Conservation (phyloP, 768 basidiomycete species). For the Suillus placidus region DNA sequence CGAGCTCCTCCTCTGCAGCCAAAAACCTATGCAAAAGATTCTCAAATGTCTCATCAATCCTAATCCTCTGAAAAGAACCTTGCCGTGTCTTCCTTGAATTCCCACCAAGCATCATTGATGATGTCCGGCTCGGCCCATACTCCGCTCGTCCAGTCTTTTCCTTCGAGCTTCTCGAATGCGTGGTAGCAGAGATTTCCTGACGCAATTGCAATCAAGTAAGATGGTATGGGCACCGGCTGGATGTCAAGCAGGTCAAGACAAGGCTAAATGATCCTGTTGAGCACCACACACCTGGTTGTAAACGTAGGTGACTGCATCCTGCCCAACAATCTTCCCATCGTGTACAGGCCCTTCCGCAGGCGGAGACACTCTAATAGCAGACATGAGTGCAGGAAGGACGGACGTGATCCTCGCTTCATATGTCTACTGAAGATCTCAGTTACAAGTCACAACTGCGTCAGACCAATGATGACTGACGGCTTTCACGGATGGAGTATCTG, state of each 20-base stretch:
- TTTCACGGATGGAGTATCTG: constrained; percentile 88
- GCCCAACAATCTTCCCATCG: constrained; percentile 72
- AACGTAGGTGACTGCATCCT: constrained; percentile 70
- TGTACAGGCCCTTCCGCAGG: constrained; percentile 70
- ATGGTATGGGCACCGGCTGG: constrained; percentile 83
- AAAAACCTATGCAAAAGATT: constrained; percentile 57
- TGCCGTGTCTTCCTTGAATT: constrained; percentile 86
- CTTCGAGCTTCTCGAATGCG: constrained; percentile 58
- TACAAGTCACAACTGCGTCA: not conserved
- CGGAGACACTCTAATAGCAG: constrained; percentile 80
- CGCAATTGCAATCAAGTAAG: constrained; percentile 92
- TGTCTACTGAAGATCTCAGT: constrained; percentile 46
- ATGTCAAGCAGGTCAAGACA: not conserved
- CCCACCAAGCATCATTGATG: constrained; percentile 78
- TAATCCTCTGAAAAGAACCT: constrained; percentile 45
- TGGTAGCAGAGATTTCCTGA: constrained; percentile 80
- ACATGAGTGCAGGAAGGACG: constrained; percentile 84
- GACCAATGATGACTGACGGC: constrained; percentile 50
- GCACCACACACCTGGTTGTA: constrained; percentile 68
- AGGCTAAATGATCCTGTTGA: not conserved
- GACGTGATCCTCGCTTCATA: constrained; percentile 81
- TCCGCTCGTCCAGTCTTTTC: constrained; percentile 78
- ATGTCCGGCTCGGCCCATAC: constrained; percentile 91
- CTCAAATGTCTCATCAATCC: not conserved
- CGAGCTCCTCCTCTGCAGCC: constrained; percentile 68